Evolutionary conservation across 2,329 filamentous ascomycete species (phyloP), one percentile per base, ranked within the genome.

Genomic region (Thelonectria olida): DNA sequence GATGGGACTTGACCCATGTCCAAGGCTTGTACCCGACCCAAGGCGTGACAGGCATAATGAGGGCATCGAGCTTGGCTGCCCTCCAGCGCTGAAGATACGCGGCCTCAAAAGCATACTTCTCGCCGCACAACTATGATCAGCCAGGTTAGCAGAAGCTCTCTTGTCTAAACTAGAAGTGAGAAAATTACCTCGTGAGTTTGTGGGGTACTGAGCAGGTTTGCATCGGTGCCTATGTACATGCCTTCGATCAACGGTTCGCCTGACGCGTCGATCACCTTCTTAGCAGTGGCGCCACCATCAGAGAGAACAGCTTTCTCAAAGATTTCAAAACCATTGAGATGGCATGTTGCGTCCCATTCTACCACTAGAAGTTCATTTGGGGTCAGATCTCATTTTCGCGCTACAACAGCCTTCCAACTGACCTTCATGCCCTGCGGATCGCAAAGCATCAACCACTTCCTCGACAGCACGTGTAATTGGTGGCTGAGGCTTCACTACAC

Each of bases 1-100:
- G 53, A 22, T 58, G 53, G 7, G 59, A 62, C 28, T 62, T 62
- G 20, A 62, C 59, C 59, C 59, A 62, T 28, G 59, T 62, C 54
- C 59, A 62, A 5, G 59, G 59, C 48, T 57, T 62, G 4, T 57
- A 62, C 12, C 54, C 59, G 5, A 58, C 59, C 53, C 54, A 62
- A 5, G 59, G 59, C 10, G 59, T 62, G 3, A 58, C 54, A 2
- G 59, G 59, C 13, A 50, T 49, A 17, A 62, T 62, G 27, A 62
- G 39, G 4, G 59, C 59, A n/a, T 62, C 59, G 19, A 62, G 31
- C 7, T 42, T 23, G 9, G 28, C 41, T 4, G 34, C 42, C 5
- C 44, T 15, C 59, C 59, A 62, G 7, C 54, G 48, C 13, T 20
- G 41, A 8, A 41, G 19, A 17, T 54, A 62, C 23, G 36, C 44